These are phyloP conservation scores for Fibroporia radiculosa DNA, from an alignment of 768 basidiomycete species.

Conservation along the genomic window DNA sequence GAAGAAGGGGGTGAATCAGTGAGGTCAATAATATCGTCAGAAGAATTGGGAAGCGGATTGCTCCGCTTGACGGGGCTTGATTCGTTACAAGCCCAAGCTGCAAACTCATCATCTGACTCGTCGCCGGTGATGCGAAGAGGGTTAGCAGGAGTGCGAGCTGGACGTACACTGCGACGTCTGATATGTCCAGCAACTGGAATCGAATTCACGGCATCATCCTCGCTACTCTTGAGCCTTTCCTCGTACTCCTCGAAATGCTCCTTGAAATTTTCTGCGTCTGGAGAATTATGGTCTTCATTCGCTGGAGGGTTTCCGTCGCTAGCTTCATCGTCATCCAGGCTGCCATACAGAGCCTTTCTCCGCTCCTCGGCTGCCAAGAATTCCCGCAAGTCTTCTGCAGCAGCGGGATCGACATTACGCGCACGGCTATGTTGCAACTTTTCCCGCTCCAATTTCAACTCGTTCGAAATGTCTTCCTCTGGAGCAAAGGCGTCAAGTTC, in stretches of 20 bases:
- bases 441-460: conserved; percentile 24
- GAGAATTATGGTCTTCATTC: conserved; percentile 7
- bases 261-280: conserved; percentile 5
- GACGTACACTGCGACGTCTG: too few species aligned
- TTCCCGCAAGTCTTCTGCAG: conserved; percentile 55
- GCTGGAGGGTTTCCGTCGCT: conserved; percentile 15
- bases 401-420: conserved; percentile 35
- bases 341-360: conserved; percentile 42
- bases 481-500: conserved; percentile 48
- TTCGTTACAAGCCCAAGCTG: conserved; percentile 15
- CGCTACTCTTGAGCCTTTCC: too few species aligned
- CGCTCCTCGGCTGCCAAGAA: conserved; percentile 59
- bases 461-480: conserved; percentile 24
- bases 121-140: too few species aligned
- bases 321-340: conserved; percentile 34
- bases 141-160: too few species aligned
- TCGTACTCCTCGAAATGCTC: conserved; percentile 10
- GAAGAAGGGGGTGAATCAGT: conserved; percentile 8
- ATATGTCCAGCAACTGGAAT: too few species aligned
- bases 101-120: conserved; percentile 21
- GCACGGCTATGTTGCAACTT: conserved; percentile 34
- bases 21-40: conserved; percentile 12
- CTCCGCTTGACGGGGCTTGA: conserved; percentile 5
- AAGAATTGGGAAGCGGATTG: conserved; percentile 1
- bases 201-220: too few species aligned